Percentiles rank a stretch among this genome's conserved stretches.
Conservation (phyloP, 805 yeast genomes). For the Suhomyces vadensis region DNA sequence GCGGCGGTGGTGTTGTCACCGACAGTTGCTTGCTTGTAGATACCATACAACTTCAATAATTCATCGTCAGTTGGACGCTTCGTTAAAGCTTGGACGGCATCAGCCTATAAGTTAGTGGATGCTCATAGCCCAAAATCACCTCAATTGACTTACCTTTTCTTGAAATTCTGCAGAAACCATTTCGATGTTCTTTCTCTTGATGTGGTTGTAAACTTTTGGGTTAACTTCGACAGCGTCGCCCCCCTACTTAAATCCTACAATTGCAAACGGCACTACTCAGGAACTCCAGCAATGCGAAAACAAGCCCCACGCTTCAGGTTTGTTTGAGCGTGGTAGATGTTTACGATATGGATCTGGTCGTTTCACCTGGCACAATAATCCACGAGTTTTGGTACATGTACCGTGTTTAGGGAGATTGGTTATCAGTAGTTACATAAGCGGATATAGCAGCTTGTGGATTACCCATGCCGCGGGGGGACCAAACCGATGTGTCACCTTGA, state of each 20-base stretch:
- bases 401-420: too few relatives aligned
- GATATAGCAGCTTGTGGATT: too few relatives aligned
- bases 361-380: too few relatives aligned
- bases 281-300: not conserved
- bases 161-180: constrained; percentile 33
- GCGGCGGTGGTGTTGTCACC: constrained; percentile 88
- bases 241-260: not conserved
- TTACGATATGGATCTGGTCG: too few relatives aligned
- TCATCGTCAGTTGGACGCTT: constrained; percentile 85
- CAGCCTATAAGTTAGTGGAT: constrained; percentile 54
- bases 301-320: too few relatives aligned
- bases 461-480: too few relatives aligned
- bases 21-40: constrained; percentile 94
- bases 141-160: constrained; percentile 25
- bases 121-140: constrained; percentile 1
- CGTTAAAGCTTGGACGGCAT: constrained; percentile 71
- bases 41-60: constrained; percentile 80
- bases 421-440: too few relatives aligned
- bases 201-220: not conserved
- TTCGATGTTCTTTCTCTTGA: not conserved
- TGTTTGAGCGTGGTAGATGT: too few relatives aligned
- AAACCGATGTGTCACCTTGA: too few relatives aligned
- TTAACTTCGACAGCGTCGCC: not conserved
- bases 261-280: not conserved
- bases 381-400: too few relatives aligned